Evolutionary conservation across 2,329 filamentous ascomycete genomes (phyloP), one percentile per base, ranked within the genome.

Genomic region (Drechslera avenae): DNA sequence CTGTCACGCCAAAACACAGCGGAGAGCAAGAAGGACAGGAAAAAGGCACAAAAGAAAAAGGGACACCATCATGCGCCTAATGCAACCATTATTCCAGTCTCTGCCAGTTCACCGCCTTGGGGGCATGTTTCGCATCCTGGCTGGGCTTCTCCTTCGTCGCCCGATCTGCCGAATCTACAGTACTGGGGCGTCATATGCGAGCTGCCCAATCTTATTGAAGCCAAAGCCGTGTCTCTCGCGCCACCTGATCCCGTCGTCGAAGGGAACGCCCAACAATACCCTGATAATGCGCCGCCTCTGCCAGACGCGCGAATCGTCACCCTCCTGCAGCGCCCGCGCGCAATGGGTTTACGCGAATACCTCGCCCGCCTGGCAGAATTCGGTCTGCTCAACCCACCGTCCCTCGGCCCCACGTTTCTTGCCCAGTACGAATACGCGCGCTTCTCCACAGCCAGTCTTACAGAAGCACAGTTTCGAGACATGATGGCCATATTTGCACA

Each of bases 141-240:
- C 43, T 97, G 94, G 93, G 88, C 88, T 2, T 89, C 91, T 2
- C 93, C 93, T 5, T 82, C 83, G 23, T 88, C 85, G 1, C 78
- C 83, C 7, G 89, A 94, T 66, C 76, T 94, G 14, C 86, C 90
- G 4, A 85, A 90, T 66, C 76, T 97, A n/a, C 86, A 95, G 58
- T 97, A 96, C 73, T 82, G 81, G 62, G 85, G 86, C 2, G 90
- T 99, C 18, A 80, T 97, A 14, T 81, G 83, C 31, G 93, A 97
- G 73, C 80, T 99, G 18, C 90, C 92, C 1, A 88, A 95, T 67
- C 81, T 97, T 21, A 89, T 97, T 56, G 93, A 97, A 76, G 93
- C 90, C 8, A 93, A 93, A 72, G 93, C 91, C 1, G 85, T 97
- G n/a, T 91, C 90, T 0, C 82, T 96, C 31, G 90, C 89, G 0